A percentile compares a stretch with the other conserved stretches of the same genome.
Conservation (phyloP, 371 early-diverging fungal genomes). For the Mucor plumbeus region DNA sequence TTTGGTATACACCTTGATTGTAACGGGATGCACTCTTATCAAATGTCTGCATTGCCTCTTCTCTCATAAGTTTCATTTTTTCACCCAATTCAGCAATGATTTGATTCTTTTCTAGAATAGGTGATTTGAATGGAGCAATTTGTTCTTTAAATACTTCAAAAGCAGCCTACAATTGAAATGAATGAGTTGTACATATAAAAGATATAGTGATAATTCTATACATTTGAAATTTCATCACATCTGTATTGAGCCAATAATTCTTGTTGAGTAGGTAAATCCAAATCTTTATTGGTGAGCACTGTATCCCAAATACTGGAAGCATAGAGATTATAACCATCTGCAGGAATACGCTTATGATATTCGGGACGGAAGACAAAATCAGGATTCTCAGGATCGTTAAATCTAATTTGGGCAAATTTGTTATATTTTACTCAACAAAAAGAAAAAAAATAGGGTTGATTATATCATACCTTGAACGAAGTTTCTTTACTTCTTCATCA, state of each 20-base stretch:
- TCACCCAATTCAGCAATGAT: conserved; percentile 80
- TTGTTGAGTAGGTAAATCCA: conserved; percentile 98
- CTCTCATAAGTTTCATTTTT: conserved; percentile 63
- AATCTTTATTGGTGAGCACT: conserved; percentile 90
- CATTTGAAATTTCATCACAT: conserved; percentile 96
- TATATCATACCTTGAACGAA: conserved; percentile 67
- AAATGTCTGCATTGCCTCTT: conserved; percentile 71
- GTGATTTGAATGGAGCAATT: conserved; percentile 65
- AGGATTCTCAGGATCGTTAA: conserved; percentile 68
- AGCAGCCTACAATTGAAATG: conserved; percentile 48
- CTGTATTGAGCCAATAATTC: conserved; percentile 97
- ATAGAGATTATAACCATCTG: conserved; percentile 93
- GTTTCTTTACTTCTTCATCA: conserved; percentile 67
- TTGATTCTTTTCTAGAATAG: conserved; percentile 75
- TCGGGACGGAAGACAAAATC: conserved; percentile 86
- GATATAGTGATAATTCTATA: conserved; percentile 14
- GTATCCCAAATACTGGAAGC: conserved; percentile 94
- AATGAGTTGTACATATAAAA: neutral
- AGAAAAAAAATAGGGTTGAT: neutral
- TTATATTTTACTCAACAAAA: neutral
- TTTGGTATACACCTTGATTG: conserved; percentile 85
- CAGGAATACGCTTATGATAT: conserved; percentile 93
- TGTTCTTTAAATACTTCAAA: conserved; percentile 71
- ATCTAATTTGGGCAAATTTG: conserved; percentile 46
- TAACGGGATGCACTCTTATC: conserved; percentile 93